phyloP scores from a whole-genome alignment of 768 basidiomycete genomes.

The Boletus rufocinnamomeus region DNA sequence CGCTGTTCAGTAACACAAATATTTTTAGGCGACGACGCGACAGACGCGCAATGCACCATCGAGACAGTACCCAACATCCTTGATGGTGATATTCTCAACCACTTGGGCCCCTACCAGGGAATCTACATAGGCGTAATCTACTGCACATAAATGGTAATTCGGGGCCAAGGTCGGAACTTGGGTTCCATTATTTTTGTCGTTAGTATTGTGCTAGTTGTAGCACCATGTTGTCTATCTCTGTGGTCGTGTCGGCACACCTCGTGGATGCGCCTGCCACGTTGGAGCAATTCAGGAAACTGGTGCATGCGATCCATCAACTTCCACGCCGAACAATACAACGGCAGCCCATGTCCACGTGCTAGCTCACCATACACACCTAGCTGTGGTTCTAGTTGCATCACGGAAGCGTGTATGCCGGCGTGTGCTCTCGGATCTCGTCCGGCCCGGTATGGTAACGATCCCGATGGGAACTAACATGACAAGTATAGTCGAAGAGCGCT shows the following conservation, averaged over 20 bases:
- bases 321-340: neutral
- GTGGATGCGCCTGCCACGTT: neutral
- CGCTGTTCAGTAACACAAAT: neutral
- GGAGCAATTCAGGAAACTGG: neutral
- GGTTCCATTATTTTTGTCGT: conserved; percentile 10
- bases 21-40: conserved; percentile 49
- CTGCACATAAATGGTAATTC: conserved; percentile 27
- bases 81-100: conserved; percentile 50
- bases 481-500: neutral
- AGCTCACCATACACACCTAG: neutral
- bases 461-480: neutral
- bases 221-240: neutral
- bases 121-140: conserved; percentile 55
- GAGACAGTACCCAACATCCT: conserved; percentile 55
- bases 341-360: conserved; percentile 4
- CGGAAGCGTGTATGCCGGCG: neutral
- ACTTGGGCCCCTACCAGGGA: conserved; percentile 59
- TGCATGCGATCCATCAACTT: neutral
- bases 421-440: conserved; percentile 1
- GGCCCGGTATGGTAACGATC: neutral
- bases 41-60: conserved; percentile 55
- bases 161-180: neutral
- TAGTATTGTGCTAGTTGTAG: neutral
- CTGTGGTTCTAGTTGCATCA: neutral
- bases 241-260: neutral